Evolutionary conservation across 108 stramenopile genomes (phyloP).

Genomic region (Cyclotella choctawhatcheeana): DNA sequence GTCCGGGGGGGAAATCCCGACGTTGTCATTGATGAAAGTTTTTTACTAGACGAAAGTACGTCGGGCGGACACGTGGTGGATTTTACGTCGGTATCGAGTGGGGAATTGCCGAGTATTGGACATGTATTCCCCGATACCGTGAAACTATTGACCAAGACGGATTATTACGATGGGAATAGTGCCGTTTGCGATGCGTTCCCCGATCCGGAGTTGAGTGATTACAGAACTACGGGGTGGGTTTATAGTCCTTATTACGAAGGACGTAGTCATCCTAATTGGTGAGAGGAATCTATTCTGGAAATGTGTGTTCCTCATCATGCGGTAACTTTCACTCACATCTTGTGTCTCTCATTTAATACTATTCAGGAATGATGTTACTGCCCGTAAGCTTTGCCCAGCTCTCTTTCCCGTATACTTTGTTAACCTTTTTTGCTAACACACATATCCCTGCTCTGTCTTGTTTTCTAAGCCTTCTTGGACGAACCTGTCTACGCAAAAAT

Average conservation of each 20-base stretch:
- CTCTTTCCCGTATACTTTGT: no score
- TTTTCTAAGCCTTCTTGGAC: slow-evolving; percentile 6
- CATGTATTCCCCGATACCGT: neutral
- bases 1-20: slow-evolving; percentile 30
- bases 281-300: no score
- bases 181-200: slow-evolving; percentile 9
- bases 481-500: slow-evolving; percentile 17
- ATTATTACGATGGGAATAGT: neutral
- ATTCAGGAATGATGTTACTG: neutral
- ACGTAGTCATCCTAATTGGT: slow-evolving; percentile 23
- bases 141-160: neutral
- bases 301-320: no score
- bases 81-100: neutral
- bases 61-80: slow-evolving; percentile 3
- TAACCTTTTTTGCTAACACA: no score
- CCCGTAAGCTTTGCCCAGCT: no score
- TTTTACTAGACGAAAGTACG: neutral
- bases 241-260: slow-evolving; percentile 29
- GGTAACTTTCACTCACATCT: no score
- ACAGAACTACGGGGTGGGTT: slow-evolving; percentile 1
- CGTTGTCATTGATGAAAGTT: slow-evolving; percentile 9
- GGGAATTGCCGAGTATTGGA: slow-evolving; percentile 3
- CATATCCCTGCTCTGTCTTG: no score
- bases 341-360: no score
- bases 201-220: slow-evolving; percentile 17